A percentile compares a stretch with the other conserved stretches of the same genome.
These are phyloP conservation scores for Apiospora koreana DNA, from an alignment of 2,329 filamentous ascomycete genomes.

Conservation along the genomic window DNA sequence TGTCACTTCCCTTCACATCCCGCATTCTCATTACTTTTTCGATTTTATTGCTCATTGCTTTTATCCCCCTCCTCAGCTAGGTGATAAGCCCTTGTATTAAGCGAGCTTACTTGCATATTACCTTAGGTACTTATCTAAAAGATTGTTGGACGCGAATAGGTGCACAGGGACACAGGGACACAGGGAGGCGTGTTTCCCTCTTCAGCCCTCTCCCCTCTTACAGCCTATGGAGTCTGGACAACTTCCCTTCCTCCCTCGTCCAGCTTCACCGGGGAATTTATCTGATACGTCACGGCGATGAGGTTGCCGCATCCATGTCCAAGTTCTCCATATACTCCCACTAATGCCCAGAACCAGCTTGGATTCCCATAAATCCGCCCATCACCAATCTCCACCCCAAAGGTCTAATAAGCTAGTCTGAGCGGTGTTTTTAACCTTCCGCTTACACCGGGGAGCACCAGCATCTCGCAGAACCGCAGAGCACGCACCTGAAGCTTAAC, in stretches of 20 bases:
- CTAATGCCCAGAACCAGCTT: background rate
- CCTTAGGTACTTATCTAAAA: too few species aligned
- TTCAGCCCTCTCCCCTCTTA: background rate
- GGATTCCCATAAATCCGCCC: constrained; percentile 1
- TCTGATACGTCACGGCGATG: constrained; percentile 6
- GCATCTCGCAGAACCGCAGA: background rate
- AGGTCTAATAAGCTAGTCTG: constrained; percentile 9
- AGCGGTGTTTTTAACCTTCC: constrained; percentile 11
- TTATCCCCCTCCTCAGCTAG: background rate
- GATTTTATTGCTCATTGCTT: background rate
- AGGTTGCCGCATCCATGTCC: background rate
- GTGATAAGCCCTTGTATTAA: background rate
- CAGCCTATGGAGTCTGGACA: background rate
- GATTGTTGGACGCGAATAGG: background rate
- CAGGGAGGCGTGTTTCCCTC: background rate
- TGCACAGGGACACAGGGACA: background rate
- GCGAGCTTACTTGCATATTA: background rate
- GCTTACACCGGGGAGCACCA: constrained; percentile 6
- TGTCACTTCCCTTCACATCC: constrained; percentile 1
- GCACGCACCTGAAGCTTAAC: constrained; percentile 14
- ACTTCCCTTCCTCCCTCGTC: background rate
- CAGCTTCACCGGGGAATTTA: background rate
- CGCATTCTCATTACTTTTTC: constrained; percentile 4
- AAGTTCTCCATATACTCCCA: background rate
- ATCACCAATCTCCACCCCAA: constrained; percentile 12